These are phyloP conservation scores for Lathyrus aphaca DNA, from an alignment of 306 rosid genomes.

Conservation along the genomic window DNA sequence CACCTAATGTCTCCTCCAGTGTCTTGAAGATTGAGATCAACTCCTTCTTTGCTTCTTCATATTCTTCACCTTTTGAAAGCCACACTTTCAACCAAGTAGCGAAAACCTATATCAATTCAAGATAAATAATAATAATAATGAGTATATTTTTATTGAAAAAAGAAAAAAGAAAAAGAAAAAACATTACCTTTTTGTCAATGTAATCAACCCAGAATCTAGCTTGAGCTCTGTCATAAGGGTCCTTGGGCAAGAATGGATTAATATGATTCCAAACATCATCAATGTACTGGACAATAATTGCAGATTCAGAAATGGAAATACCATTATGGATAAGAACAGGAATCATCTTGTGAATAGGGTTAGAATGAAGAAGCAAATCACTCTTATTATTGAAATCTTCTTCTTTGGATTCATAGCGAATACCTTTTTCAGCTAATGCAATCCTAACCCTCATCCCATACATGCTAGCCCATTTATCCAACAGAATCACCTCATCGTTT, in stretches of 20 bases:
- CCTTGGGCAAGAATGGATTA: constrained; percentile 34
- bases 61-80: constrained; percentile 50
- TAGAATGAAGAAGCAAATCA: constrained; percentile 10
- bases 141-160: not conserved
- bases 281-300: constrained; percentile 48
- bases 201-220: constrained; percentile 50
- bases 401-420: not conserved
- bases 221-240: constrained; percentile 43
- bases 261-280: constrained; percentile 47
- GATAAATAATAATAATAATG: not conserved
- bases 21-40: constrained; percentile 41
- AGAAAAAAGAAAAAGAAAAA: not conserved
- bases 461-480: constrained; percentile 43
- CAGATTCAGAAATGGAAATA: constrained; percentile 48
- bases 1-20: constrained; percentile 41
- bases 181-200: constrained; percentile 45
- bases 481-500: constrained; percentile 42
- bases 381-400: not conserved
- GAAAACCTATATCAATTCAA: constrained; percentile 35
- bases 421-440: not conserved
- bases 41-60: constrained; percentile 47
- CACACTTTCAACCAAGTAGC: constrained; percentile 42
- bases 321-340: constrained; percentile 54
- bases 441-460: constrained; percentile 28
- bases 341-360: constrained; percentile 8